These are phyloP conservation scores for Penicillium sp. DNA, from an alignment of 2,329 filamentous ascomycete genomes.

Conservation along the genomic window DNA sequence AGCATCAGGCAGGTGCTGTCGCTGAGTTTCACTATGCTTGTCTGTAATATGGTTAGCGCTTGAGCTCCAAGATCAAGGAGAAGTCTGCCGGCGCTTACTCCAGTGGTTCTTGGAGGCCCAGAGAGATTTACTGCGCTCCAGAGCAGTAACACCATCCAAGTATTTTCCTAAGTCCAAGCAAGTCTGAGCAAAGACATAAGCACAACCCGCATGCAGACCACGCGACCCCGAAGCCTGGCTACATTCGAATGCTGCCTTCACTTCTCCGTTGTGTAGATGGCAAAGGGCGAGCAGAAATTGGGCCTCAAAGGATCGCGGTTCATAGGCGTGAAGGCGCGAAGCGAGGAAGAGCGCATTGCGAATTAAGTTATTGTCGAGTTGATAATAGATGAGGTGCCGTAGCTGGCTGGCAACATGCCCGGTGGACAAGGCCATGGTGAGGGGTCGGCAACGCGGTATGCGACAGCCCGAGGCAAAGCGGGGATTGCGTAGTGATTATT, in stretches of 20 bases:
- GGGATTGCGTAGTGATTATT: background rate
- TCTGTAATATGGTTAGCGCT: slow-evolving; percentile 38
- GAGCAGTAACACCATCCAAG: slow-evolving; percentile 74
- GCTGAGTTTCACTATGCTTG: slow-evolving; percentile 70
- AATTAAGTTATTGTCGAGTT: slow-evolving; percentile 83
- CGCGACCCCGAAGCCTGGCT: slow-evolving; percentile 69
- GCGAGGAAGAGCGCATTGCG: slow-evolving; percentile 93
- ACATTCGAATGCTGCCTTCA: slow-evolving; percentile 80
- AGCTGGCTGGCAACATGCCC: slow-evolving; percentile 59
- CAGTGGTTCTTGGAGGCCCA: slow-evolving; percentile 75
- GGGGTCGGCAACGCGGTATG: slow-evolving; percentile 9
- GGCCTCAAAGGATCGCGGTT: slow-evolving; percentile 75
- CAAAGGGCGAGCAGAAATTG: slow-evolving; percentile 80
- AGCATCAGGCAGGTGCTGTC: slow-evolving; percentile 76
- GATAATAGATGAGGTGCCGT: slow-evolving; percentile 65
- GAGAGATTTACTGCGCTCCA: slow-evolving; percentile 75
- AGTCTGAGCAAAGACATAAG: slow-evolving; percentile 87
- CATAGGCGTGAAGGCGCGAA: slow-evolving; percentile 78
- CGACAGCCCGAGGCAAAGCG: background rate
- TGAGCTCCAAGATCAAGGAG: background rate
- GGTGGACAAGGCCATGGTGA: slow-evolving; percentile 55
- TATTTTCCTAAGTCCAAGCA: slow-evolving; percentile 76
- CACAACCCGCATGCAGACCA: slow-evolving; percentile 77
- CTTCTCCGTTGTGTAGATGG: slow-evolving; percentile 76
- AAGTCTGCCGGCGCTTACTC: slow-evolving; percentile 54